Conservation (phyloP, 306 rosid genomes). For the Trifolium dubium region DNA sequence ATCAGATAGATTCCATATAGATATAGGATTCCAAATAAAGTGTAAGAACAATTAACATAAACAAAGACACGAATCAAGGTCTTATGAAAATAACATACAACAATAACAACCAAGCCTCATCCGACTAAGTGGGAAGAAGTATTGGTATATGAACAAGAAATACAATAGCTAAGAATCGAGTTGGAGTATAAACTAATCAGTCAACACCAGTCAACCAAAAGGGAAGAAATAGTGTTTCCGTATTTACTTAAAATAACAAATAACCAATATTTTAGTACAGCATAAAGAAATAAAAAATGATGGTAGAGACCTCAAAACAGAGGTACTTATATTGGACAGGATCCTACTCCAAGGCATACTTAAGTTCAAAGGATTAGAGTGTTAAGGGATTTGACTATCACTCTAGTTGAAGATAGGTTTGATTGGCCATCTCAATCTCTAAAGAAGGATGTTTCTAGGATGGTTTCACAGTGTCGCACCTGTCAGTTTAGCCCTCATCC, state of each 20-base stretch:
- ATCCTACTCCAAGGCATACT: neutral
- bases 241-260: neutral
- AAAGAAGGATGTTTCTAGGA: too few relatives aligned
- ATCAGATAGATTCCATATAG: neutral
- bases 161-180: conserved; percentile 1
- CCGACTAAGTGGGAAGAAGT: conserved; percentile 14
- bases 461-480: too few relatives aligned
- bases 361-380: neutral
- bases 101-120: neutral
- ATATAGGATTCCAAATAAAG: conserved; percentile 2
- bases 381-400: neutral
- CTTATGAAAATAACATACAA: neutral
- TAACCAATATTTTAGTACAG: neutral
- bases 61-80: neutral
- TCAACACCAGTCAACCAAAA: conserved; percentile 32
- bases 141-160: conserved; percentile 8
- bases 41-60: neutral
- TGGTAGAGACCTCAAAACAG: neutral
- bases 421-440: too few relatives aligned
- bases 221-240: conserved; percentile 12
- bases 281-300: neutral
- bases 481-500: neutral
- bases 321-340: neutral
- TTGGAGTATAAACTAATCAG: conserved; percentile 5
- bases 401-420: too few relatives aligned